Evolutionary conservation across 2,329 filamentous ascomycete species (phyloP).

Genomic region (Diaporthe sp.): DNA sequence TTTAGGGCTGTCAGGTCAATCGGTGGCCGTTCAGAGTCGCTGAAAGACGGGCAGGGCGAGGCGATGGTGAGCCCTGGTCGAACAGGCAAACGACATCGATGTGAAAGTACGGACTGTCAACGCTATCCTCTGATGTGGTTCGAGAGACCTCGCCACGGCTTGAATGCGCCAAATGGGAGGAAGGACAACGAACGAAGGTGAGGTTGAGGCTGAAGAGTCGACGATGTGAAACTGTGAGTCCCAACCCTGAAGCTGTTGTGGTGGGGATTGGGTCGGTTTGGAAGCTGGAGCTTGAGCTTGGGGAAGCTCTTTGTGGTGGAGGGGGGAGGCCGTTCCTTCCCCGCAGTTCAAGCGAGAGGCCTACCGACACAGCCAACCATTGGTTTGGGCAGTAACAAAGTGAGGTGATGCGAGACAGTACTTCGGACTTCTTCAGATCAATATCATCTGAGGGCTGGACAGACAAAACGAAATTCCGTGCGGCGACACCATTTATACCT

Average conservation of each 20-base stretch:
- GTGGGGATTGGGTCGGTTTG: background rate
- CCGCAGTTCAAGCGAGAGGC: background rate
- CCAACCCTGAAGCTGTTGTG: background rate
- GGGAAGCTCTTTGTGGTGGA: background rate
- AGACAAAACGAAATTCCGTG: background rate
- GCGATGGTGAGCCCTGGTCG: background rate
- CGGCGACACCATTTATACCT: background rate
- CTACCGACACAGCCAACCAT: background rate
- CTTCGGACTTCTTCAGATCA: too few relatives aligned
- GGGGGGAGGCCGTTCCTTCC: background rate
- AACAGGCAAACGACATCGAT: background rate
- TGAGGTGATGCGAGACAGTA: background rate
- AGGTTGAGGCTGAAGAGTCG: background rate
- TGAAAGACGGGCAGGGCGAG: background rate
- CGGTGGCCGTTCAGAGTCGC: background rate
- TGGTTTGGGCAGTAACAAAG: background rate
- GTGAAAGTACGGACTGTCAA: background rate
- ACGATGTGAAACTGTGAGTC: too few relatives aligned
- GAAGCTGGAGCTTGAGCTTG: background rate
- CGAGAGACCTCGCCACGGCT: background rate
- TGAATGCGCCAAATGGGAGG: background rate
- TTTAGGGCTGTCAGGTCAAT: background rate
- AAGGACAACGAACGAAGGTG: background rate
- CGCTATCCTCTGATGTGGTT: background rate
- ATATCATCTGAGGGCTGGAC: too few relatives aligned